phyloP scores from a whole-genome alignment of 345 rosid species.

The Salix koriyanagi region DNA sequence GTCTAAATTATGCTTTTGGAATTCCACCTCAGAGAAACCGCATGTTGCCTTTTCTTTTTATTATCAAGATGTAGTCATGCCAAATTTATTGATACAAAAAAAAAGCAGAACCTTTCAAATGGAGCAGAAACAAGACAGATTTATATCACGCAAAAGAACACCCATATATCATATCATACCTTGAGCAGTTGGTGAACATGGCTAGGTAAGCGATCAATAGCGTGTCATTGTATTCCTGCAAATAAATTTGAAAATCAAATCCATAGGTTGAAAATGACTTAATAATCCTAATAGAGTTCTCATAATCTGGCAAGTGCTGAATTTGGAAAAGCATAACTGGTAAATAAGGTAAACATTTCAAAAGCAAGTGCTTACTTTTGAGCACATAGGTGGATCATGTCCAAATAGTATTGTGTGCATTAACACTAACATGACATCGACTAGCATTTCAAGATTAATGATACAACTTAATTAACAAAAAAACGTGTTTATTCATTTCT shows the following conservation, averaged over 20 bases:
- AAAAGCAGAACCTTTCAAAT: background rate
- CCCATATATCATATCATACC: slow-evolving; percentile 36
- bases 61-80: background rate
- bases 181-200: slow-evolving; percentile 88
- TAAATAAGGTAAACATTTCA: too few relatives aligned
- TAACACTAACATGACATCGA: background rate
- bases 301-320: too few relatives aligned
- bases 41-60: background rate
- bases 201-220: slow-evolving; percentile 81
- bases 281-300: too few relatives aligned
- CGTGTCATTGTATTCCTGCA: slow-evolving; percentile 88
- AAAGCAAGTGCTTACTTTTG: too few relatives aligned
- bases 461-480: too few relatives aligned
- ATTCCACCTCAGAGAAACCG: background rate
- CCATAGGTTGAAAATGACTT: background rate
- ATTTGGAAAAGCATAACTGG: too few relatives aligned
- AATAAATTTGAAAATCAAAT: slow-evolving; percentile 1
- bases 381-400: too few relatives aligned
- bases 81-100: background rate
- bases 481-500: background rate
- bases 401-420: too few relatives aligned
- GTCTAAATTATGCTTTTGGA: background rate
- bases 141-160: background rate
- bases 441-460: background rate
- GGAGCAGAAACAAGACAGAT: background rate